Evolutionary conservation across 2,329 filamentous ascomycete genomes (phyloP).

Genomic region (Nigrospora oryzae): DNA sequence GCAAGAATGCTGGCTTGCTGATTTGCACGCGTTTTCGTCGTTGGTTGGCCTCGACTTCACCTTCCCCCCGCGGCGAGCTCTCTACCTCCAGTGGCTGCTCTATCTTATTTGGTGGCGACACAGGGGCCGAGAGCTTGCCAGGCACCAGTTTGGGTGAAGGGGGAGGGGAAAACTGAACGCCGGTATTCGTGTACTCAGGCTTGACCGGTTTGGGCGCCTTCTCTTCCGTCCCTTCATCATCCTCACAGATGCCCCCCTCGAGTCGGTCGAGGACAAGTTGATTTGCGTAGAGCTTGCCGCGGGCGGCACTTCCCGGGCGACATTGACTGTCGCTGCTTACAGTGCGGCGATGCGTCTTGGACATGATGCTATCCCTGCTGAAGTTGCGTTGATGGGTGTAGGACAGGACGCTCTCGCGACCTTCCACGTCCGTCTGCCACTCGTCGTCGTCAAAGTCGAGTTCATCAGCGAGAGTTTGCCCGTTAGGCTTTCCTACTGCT

Average conservation of each 20-base stretch:
- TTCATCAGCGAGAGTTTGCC: conserved; percentile 81
- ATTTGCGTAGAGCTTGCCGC: conserved; percentile 45
- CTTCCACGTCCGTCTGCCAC: conserved; percentile 63
- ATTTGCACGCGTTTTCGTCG: conserved; percentile 59
- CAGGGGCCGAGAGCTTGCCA: conserved; percentile 30
- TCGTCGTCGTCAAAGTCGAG: conserved; percentile 78
- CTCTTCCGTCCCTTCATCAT: conserved; percentile 30
- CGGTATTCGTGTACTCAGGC: conserved; percentile 62
- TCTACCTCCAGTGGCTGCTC: conserved; percentile 35
- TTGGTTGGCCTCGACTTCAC: conserved; percentile 65
- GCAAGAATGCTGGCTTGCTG: conserved; percentile 34
- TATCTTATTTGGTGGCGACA: conserved; percentile 25
- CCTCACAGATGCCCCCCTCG: conserved; percentile 41
- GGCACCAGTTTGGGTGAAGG: conserved; percentile 54
- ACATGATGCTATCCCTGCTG: conserved; percentile 49
- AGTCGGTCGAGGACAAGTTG: conserved; percentile 46
- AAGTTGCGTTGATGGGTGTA: conserved; percentile 41
- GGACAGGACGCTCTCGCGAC: conserved; percentile 54
- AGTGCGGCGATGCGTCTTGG: conserved; percentile 42
- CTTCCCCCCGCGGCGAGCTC: conserved; percentile 34
- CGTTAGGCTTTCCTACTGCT: conserved; percentile 53
- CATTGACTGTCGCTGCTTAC: conserved; percentile 51
- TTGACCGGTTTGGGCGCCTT: conserved; percentile 23
- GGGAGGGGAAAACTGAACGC: conserved; percentile 76
- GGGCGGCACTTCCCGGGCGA: conserved; percentile 44